Base-by-base conservation (phyloP, 805 yeast species). In the Ogataea kodamae region DNA sequence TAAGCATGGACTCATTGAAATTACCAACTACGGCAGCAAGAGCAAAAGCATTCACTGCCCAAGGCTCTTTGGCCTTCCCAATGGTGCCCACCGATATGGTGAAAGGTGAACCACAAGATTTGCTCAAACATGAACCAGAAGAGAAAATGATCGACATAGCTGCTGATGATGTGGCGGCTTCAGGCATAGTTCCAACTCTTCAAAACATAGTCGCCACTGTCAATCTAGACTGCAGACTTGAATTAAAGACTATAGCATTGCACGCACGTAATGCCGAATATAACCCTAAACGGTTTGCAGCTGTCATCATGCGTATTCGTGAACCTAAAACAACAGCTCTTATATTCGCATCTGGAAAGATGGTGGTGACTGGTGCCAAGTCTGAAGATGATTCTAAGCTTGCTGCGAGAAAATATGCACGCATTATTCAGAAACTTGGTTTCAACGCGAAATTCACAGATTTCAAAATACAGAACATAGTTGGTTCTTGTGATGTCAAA, bases 281-380 rank as follows among this genome's bases (percentile, higher is more conserved):
- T 65, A 92, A 92, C 54, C 98, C 98, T 32, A 87, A 84, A 55
- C 95, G 98, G 69, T 92, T 92, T 68, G 98, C 98, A 9, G 98
- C 98, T 39, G 98, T 92, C 30, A 92, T 92, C 50, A 92, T 92
- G 98, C 85, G 98, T 72, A 92, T 92, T 50, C 78, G 98, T 64
- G 98, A 92, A 61, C 98, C 98, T 11, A 92, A 92, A 62, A 92
- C 98, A 1, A 92, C 98, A 2, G 97, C 98, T 0, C 71, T 92
- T 49, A 92, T 92, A 47, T 92, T 92, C 62, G 98, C 98, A 2
- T 88, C 97, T 2, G 98, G 98, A 54, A 92, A 92, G 63, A 92
- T 92, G 98, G 98, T 92, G 49, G 98, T 92, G 10, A 92, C 97
- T 18, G 98, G 98, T 75, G 98, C 98, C 15, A 92, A 92, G 62